Percentiles rank a stretch among this genome's conserved stretches.
These are phyloP conservation scores for Ophiostoma novo-ulmi DNA, from an alignment of 2,329 filamentous ascomycete genomes.

Conservation along the genomic window DNA sequence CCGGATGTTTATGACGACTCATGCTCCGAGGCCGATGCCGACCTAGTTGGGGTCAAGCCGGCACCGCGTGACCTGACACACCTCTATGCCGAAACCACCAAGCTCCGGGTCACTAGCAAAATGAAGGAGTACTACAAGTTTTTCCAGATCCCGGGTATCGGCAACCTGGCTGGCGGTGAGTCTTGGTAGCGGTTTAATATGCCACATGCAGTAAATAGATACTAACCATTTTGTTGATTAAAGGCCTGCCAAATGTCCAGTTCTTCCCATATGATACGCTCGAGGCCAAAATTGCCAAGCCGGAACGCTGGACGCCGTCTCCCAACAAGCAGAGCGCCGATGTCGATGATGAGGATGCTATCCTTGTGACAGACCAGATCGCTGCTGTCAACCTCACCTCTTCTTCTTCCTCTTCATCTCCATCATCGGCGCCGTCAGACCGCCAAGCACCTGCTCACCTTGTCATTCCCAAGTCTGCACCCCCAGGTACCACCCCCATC, in stretches of 20 bases:
- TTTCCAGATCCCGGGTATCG: constrained; percentile 61
- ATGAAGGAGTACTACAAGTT: constrained; percentile 86
- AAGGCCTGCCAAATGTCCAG: constrained; percentile 71
- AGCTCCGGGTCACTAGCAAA: constrained; percentile 56
- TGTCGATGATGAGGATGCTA: constrained; percentile 35
- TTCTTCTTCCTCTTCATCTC: constrained; percentile 25
- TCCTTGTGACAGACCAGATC: constrained; percentile 36
- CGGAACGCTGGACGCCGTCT: constrained; percentile 67
- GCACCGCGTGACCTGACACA: constrained; percentile 70
- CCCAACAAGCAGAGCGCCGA: constrained; percentile 49
- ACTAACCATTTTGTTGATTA: background rate
- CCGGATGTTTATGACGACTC: background rate
- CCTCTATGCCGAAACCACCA: constrained; percentile 67
- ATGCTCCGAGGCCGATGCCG: constrained; percentile 29
- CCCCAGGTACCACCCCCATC: constrained; percentile 47
- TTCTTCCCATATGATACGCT: constrained; percentile 91
- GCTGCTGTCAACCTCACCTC: constrained; percentile 31
- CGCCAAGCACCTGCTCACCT: constrained; percentile 47
- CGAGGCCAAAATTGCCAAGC: constrained; percentile 71
- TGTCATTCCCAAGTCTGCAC: constrained; percentile 62
- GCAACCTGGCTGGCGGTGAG: constrained; percentile 58
- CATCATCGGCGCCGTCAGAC: constrained; percentile 30
- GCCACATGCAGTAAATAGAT: background rate
- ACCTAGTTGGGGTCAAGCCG: constrained; percentile 11
- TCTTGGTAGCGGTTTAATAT: constrained; percentile 21